Base-by-base conservation (phyloP, 2,329 filamentous ascomycete genomes). In the Fusarium nygamai region DNA sequence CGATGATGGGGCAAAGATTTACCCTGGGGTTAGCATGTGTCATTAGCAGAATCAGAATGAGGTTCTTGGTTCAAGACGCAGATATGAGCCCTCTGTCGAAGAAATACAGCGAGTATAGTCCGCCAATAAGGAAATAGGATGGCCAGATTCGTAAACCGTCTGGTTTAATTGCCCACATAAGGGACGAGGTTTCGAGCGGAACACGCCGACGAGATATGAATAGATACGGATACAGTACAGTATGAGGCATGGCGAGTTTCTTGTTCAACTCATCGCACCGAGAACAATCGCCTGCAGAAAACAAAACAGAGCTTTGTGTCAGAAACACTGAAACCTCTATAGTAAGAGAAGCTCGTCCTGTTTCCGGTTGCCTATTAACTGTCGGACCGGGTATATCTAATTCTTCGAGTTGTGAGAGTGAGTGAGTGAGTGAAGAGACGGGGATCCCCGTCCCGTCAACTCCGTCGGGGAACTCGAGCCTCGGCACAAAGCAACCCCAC, bases 401-500 rank as follows among this genome's bases (percentile, higher is more conserved):
- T 38, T 53, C 31, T 51, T 20, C 36, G n/a, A 34, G 34, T 19
- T 8, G 24, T 24, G 41, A 43, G 19, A 12, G 50, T n/a, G 50
- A 24, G 44, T 17, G 36, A 27, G 24, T 47, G 44, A 41, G 61
- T 29, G 39, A 54, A 33, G n/a, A 43, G 57, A 51, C 64, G 60
- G 63, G 51, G 47, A 36, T 38, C 44, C 34, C 60, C 64, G 64
- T 50, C 41, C 41, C 41, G 41, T 59, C 41, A 59, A 20, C 27
- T 48, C 39, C 41, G 44, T 58, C 67, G 47, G 66, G 67, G 67
- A 70, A 70, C 50, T 53, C 53, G 20, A 44, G 27, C 67, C 67
- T 70, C 67, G 72, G 72, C 68, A 71, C 24, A 69, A 19, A 34
- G 36, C 50, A 73, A 65, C 63, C 59, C 71, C 63, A 72, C 68